Percentiles rank a stretch among this genome's conserved stretches.
Evolutionary conservation across 2,329 filamentous ascomycete genomes (phyloP).

Genomic region (Colletotrichum liriopes): DNA sequence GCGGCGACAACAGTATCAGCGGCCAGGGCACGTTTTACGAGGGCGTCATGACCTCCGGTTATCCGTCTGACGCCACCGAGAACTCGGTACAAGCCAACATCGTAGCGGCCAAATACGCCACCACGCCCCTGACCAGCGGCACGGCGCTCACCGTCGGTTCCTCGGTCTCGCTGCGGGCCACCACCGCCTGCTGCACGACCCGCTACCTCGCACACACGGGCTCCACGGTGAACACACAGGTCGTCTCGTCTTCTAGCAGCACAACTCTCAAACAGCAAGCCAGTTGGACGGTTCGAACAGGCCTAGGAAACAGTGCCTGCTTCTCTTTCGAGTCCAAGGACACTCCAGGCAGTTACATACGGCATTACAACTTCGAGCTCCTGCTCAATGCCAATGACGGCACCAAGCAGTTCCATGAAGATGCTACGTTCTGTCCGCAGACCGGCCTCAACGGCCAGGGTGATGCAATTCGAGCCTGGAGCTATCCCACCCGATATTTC

Average conservation of each 20-base stretch:
- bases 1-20: slow-evolving; percentile 75
- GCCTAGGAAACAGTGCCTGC: slow-evolving; percentile 71
- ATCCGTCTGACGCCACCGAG: slow-evolving; percentile 73
- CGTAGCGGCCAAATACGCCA: slow-evolving; percentile 71
- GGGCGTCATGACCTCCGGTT: slow-evolving; percentile 75
- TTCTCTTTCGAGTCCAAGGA: slow-evolving; percentile 74
- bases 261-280: slow-evolving; percentile 65
- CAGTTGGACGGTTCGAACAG: slow-evolving; percentile 68
- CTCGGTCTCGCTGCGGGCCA: slow-evolving; percentile 68
- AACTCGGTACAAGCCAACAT: slow-evolving; percentile 73
- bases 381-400: slow-evolving; percentile 66
- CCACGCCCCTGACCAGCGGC: slow-evolving; percentile 63
- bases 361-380: slow-evolving; percentile 70
- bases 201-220: slow-evolving; percentile 70
- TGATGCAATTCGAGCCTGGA: slow-evolving; percentile 70
- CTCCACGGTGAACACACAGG: slow-evolving; percentile 67
- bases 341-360: slow-evolving; percentile 70
- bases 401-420: slow-evolving; percentile 70
- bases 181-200: slow-evolving; percentile 67
- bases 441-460: slow-evolving; percentile 66
- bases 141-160: slow-evolving; percentile 62
- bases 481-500: slow-evolving; percentile 72
- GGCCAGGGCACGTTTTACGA: slow-evolving; percentile 77
- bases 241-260: slow-evolving; percentile 66
- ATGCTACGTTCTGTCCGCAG: slow-evolving; percentile 75